phyloP scores from a whole-genome alignment of 371 early-diverging fungal genomes.

The Catenaria anguillulae region DNA sequence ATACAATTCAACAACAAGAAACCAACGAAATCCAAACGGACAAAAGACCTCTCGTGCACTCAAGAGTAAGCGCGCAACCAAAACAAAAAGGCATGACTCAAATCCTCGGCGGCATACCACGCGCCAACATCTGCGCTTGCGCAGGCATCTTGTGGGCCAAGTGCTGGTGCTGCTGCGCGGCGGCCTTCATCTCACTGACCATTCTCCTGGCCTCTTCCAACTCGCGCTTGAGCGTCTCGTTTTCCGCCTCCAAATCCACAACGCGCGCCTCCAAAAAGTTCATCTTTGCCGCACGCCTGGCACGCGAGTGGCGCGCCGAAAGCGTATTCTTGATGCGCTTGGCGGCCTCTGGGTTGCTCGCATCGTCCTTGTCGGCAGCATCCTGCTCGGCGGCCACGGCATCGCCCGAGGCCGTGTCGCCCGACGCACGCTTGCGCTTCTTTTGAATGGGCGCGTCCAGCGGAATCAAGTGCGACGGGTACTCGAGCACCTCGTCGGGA shows the following conservation, averaged over 20 bases:
- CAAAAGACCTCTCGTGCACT: no score
- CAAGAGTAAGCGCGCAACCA: no score
- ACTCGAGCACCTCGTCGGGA: neutral
- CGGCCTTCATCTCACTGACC: no score
- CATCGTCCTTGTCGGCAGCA: neutral
- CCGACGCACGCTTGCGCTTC: slow-evolving; percentile 1
- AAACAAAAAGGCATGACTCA: no score
- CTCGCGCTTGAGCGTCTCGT: neutral
- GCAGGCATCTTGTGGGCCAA: no score
- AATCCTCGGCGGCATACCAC: no score
- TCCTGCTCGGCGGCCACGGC: neutral
- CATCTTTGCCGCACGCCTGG: neutral
- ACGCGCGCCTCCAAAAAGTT: neutral
- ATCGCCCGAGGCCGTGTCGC: neutral
- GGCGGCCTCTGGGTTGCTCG: no score
- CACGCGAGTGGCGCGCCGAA: slow-evolving; percentile 6
- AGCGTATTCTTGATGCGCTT: slow-evolving; percentile 7
- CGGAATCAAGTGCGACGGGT: slow-evolving; percentile 6
- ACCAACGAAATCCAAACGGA: no score
- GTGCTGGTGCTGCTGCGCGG: no score
- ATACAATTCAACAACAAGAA: no score
- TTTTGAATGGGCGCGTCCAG: slow-evolving; percentile 5
- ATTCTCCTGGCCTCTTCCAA: neutral
- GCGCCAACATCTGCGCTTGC: no score
- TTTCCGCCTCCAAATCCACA: slow-evolving; percentile 1